These are phyloP conservation scores for Phoenix roebelenii DNA, from an alignment of 176 grass and related monocot species.

Conservation along the genomic window DNA sequence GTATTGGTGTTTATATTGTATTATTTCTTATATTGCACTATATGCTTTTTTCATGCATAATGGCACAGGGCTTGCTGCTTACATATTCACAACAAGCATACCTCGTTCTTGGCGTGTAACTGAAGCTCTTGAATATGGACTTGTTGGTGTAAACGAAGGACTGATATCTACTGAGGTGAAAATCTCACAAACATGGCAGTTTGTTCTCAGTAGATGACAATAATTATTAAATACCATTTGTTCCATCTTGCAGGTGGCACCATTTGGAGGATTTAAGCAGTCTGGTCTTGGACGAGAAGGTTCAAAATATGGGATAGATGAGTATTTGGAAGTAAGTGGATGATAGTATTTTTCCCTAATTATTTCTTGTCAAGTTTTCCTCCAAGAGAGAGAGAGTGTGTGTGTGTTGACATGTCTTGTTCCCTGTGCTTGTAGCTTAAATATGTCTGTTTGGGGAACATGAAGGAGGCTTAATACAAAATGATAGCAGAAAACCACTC, in stretches of 20 bases:
- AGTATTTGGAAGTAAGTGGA: conserved; percentile 72
- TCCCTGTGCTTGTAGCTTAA: conserved; percentile 54
- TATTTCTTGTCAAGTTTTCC: neutral
- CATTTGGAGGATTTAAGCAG: conserved; percentile 88
- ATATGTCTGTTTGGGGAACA: conserved; percentile 89
- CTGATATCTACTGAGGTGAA: conserved; percentile 83
- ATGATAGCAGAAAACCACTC: neutral
- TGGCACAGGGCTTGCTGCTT: conserved; percentile 75
- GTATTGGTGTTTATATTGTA: too few relatives aligned
- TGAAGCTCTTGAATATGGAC: conserved; percentile 85
- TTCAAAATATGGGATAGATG: conserved; percentile 86
- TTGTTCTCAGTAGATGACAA: too few relatives aligned
- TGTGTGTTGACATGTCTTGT: neutral
- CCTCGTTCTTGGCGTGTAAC: conserved; percentile 85
- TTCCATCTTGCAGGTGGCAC: conserved; percentile 49
- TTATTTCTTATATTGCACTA: too few relatives aligned
- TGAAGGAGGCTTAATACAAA: conserved; percentile 24
- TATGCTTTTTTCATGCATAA: neutral
- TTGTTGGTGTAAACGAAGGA: conserved; percentile 92
- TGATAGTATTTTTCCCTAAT: neutral
- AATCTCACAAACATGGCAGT: too few relatives aligned
- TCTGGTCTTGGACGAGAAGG: conserved; percentile 91
- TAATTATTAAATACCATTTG: neutral
- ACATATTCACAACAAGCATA: conserved; percentile 89
- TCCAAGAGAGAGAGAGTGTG: neutral